Percentiles rank a stretch among this genome's conserved stretches.
phyloP scores from a whole-genome alignment of 2,329 filamentous ascomycete species.

The Uncinocarpus reesii region DNA sequence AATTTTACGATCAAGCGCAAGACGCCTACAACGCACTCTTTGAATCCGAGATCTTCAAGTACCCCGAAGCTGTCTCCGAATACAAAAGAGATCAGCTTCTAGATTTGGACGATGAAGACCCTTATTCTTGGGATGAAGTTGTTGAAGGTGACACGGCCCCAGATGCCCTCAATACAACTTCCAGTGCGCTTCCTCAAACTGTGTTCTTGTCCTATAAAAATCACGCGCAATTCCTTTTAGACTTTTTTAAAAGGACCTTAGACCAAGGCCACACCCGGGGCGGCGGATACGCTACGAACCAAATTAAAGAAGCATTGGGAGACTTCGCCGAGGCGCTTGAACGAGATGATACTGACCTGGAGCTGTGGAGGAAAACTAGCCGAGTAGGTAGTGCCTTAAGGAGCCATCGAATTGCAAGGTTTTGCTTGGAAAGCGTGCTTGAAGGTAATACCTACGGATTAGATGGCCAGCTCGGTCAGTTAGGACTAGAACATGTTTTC shows the following conservation, averaged over 20 bases:
- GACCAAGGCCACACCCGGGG: conserved; percentile 16
- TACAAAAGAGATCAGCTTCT: conserved; percentile 57
- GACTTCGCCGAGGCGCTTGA: conserved; percentile 54
- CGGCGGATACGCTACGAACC: conserved; percentile 24
- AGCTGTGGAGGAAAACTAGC: conserved; percentile 53
- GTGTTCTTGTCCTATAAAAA: conserved; percentile 94
- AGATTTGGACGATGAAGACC: conserved; percentile 32
- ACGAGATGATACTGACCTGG: conserved; percentile 54
- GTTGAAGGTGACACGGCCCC: conserved; percentile 38
- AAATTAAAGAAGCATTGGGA: conserved; percentile 37
- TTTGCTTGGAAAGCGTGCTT: conserved; percentile 53
- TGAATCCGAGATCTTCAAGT: conserved; percentile 85
- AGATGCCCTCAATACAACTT: conserved; percentile 59
- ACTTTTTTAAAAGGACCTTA: conserved; percentile 51
- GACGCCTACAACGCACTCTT: conserved; percentile 79
- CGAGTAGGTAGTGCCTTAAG: conserved; percentile 48
- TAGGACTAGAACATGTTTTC: conserved; percentile 48
- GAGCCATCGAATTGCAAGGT: conserved; percentile 50
- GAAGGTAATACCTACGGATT: conserved; percentile 51
- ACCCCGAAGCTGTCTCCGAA: conserved; percentile 75
- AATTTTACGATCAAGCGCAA: conserved; percentile 62
- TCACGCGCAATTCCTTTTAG: conserved; percentile 82
- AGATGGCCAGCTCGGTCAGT: conserved; percentile 44
- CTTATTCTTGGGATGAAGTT: conserved; percentile 33
- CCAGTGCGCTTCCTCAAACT: conserved; percentile 75